Base-by-base conservation (phyloP, 2,329 filamentous ascomycete genomes). In the Aschersonia sp. region DNA sequence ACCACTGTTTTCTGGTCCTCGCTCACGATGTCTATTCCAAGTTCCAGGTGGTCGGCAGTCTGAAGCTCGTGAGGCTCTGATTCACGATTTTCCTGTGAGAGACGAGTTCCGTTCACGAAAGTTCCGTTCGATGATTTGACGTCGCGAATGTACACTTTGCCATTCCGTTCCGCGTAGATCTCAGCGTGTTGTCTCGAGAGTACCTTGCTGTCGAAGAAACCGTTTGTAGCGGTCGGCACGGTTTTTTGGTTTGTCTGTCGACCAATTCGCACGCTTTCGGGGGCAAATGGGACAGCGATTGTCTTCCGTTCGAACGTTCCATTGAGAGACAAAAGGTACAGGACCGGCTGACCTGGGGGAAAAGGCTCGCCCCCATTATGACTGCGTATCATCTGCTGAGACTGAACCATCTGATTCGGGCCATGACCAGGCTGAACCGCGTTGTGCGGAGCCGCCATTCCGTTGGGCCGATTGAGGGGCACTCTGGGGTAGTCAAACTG, bases 71-170 rank as follows among this genome's bases (percentile, higher is more conserved):
- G 88, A 0, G 92, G 89, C 52, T 97, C 92, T 0, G 91, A 97
- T 65, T 98, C 92, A 56, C 89, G 81, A 59, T 96, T 98, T 63
- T 98, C 92, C 47, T 82, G 86, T 2, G 92, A 97, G 51, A 98
- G 66, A 31, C 92, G 82, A 48, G 84, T 80, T 28, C 89, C 89
- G 59, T 98, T 98, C 56, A 98, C 91, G 65, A 98, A 98, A 1
- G 92, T 98, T 50, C 92, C 92, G 61, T 98, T 98, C 41, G 92
- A 98, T 0, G 92, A 97, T 66, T 97, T 98, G 57, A 98, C 85
- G 66, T 98, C 92, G 50, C 89, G 80, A 56, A 98, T 97, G 77
- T 83, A 97, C 43, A 98, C 84, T 62, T 95, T 94, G 47, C 89
- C 89, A 52, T 85, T 82, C 47, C 72, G 65, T 52, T 80, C 77